A percentile compares a stretch with the other conserved stretches of the same genome.
These are phyloP conservation scores for Coemansia sp. DNA, from an alignment of 192 early-diverging fungal genomes.

Conservation along the genomic window DNA sequence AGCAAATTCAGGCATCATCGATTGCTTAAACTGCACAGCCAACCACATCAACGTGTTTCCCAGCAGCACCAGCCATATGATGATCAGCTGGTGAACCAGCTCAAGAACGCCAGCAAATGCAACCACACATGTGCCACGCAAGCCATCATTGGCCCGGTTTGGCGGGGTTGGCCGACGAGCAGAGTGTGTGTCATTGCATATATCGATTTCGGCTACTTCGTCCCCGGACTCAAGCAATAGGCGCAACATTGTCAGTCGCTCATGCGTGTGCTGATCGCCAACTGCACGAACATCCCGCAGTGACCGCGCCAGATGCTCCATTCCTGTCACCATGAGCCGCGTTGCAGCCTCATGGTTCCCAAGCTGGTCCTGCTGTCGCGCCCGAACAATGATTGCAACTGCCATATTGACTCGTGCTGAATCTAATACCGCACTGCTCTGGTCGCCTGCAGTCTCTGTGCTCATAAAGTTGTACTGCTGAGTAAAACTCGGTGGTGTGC, in stretches of 20 bases:
- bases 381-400: slow-evolving; percentile 24
- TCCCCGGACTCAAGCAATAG: slow-evolving; percentile 15
- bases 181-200: background rate
- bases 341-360: slow-evolving; percentile 23
- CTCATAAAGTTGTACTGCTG: slow-evolving; percentile 4
- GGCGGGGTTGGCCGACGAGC: background rate
- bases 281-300: slow-evolving; percentile 12
- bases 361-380: slow-evolving; percentile 33
- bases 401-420: slow-evolving; percentile 20
- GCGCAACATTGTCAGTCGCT: slow-evolving; percentile 26
- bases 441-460: background rate
- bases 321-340: slow-evolving; percentile 14
- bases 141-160: background rate
- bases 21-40: slow-evolving; percentile 33
- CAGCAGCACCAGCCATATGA: slow-evolving; percentile 37
- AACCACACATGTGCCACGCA: slow-evolving; percentile 10
- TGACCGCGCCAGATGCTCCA: slow-evolving; percentile 27
- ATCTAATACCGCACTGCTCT: slow-evolving; percentile 5
- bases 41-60: slow-evolving; percentile 34
- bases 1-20: slow-evolving; percentile 23
- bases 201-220: background rate
- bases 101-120: slow-evolving; percentile 8
- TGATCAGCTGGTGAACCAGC: slow-evolving; percentile 17
- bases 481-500: background rate
- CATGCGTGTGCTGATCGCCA: slow-evolving; percentile 6